A percentile compares a stretch with the other conserved stretches of the same genome.
Conservation (phyloP, 768 basidiomycete genomes). For the Mycena belliarum region DNA sequence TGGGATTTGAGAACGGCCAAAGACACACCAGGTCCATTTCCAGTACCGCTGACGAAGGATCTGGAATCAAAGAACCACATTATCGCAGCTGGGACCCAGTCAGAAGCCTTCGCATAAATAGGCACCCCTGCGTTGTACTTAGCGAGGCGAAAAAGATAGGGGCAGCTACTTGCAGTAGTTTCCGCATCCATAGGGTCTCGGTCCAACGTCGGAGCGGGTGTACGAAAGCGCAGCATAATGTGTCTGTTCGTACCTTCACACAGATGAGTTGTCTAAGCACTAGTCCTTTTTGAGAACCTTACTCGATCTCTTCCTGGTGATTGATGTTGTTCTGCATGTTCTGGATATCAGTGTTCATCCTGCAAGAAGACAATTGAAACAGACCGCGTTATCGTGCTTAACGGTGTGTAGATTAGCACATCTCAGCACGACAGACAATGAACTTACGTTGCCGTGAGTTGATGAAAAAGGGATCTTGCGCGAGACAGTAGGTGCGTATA, state of each 20-base stretch:
- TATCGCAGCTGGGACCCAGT: constrained; percentile 11
- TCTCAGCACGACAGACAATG: background rate
- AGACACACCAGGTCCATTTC: constrained; percentile 6
- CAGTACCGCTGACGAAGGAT: constrained; percentile 14
- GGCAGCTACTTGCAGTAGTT: constrained; percentile 15
- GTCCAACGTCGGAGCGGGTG: constrained; percentile 22
- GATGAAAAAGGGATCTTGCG: constrained; percentile 20
- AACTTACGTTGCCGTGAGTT: constrained; percentile 21
- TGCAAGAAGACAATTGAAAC: background rate
- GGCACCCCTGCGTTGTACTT: constrained; percentile 14
- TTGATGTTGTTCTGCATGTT: constrained; percentile 5
- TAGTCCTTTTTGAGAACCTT: background rate
- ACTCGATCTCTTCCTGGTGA: constrained; percentile 22
- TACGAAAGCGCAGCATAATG: constrained; percentile 17
- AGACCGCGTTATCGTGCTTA: constrained; percentile 20
- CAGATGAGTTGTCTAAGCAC: background rate
- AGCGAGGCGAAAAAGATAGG: background rate
- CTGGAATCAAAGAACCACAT: constrained; percentile 25
- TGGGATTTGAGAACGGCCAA: background rate
- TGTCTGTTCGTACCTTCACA: constrained; percentile 19
- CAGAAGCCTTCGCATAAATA: constrained; percentile 11
- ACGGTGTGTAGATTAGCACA: background rate
- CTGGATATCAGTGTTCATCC: background rate
- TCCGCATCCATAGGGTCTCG: constrained; percentile 19
- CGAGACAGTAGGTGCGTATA: constrained; percentile 14